Evolutionary conservation across 306 rosid genomes (phyloP).

Genomic region (Dalbergia oliveri): DNA sequence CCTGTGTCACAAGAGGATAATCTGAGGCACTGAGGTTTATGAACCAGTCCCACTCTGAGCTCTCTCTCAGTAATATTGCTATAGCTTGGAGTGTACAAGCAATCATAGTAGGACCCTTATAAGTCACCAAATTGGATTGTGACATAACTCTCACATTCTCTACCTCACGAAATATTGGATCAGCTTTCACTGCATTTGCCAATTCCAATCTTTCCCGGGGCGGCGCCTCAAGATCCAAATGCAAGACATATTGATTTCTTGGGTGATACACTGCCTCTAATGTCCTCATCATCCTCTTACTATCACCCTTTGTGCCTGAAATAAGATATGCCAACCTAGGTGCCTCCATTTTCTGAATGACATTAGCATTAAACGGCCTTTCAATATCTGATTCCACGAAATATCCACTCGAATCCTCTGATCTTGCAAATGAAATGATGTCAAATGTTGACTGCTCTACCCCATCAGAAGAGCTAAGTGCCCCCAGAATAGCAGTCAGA

Average conservation of each 20-base stretch:
- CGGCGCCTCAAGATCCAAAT: slow-evolving; percentile 97
- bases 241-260: slow-evolving; percentile 87
- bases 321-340: slow-evolving; percentile 95
- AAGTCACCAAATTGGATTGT: slow-evolving; percentile 88
- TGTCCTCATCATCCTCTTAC: slow-evolving; percentile 95
- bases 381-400: slow-evolving; percentile 78
- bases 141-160: slow-evolving; percentile 95
- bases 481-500: slow-evolving; percentile 70
- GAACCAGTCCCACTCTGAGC: slow-evolving; percentile 82
- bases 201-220: slow-evolving; percentile 97
- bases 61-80: slow-evolving; percentile 85
- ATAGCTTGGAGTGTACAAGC: slow-evolving; percentile 98
- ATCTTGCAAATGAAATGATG: slow-evolving; percentile 56
- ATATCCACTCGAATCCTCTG: slow-evolving; percentile 68
- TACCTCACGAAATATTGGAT: slow-evolving; percentile 77
- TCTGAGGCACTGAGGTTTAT: slow-evolving; percentile 98
- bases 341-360: slow-evolving; percentile 47
- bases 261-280: slow-evolving; percentile 93
- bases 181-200: slow-evolving; percentile 83
- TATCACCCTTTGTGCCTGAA: slow-evolving; percentile 97
- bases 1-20: slow-evolving; percentile 97
- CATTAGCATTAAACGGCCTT: slow-evolving; percentile 49
- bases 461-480: slow-evolving; percentile 56
- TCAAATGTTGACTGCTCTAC: slow-evolving; percentile 74
- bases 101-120: slow-evolving; percentile 98